Evolutionary conservation across 2,329 filamentous ascomycete genomes (phyloP), one percentile per base, ranked within the genome.

Genomic region (Penicillium sclerotiorum): DNA sequence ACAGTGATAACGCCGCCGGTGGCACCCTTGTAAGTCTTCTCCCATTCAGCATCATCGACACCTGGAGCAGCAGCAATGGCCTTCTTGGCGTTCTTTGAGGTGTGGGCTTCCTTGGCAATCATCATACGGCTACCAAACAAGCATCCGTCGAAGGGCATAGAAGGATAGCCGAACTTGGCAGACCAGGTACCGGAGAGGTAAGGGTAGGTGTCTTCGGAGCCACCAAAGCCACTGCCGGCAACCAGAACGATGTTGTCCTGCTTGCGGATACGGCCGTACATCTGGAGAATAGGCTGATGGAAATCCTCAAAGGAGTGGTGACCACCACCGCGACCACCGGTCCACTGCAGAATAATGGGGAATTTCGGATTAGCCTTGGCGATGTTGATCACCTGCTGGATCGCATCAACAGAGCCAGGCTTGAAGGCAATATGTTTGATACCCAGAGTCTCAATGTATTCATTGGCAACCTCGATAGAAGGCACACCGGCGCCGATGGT

Each of bases 251-350:
- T 86, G 75, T 96, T 96, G 60, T 88, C 81, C 58, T 87, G 88
- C 66, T 90, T 85, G 66, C 92, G 85, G 58, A 96, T 91, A 49
- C 91, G 86, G 59, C 86, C 84, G 70, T 96, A 96, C 89, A 95
- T 95, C 63, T 90, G 86, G 7, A 96, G 77, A 37, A 96, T 87
- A 5, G 92, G 92, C 65, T 92, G 86, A 72, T 96, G 92, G 80
- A 96, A 96, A 71, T 96, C 92, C 70, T 96, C 92, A 56, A 87
- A 95, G 1, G 91, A 96, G 76, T 96, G 92, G 71, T 96, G 92
- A 49, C 92, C 92, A 76, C 92, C 92, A 59, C 91, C 92, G 73
- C 92, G 88, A 33, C 92, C 92, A 67, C 92, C 92, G 52, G 92
- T 96, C 92, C 92, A 96, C 74, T 96, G 92, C 55, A 96, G 77